Percentiles rank a stretch among this genome's conserved stretches.
Evolutionary conservation across 1,284 basidiomycete genomes (phyloP).

Genomic region (Naganishia liquefaciens): DNA sequence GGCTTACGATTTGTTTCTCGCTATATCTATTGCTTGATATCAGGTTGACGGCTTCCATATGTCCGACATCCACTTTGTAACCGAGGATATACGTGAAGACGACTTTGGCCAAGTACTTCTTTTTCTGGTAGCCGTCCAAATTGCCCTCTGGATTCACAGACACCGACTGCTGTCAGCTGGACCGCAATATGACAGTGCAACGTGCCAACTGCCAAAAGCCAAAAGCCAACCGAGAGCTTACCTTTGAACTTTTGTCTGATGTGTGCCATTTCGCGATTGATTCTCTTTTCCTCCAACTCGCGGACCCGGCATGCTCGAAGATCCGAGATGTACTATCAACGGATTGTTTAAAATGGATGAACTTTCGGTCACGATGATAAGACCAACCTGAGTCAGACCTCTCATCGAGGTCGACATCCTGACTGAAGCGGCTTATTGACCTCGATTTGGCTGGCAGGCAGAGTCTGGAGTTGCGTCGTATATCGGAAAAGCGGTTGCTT

Average conservation of each 20-base stretch:
- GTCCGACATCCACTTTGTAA: slow-evolving; percentile 97
- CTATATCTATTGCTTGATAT: slow-evolving; percentile 95
- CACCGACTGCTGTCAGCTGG: too few species aligned
- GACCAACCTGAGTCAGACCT: slow-evolving; percentile 77
- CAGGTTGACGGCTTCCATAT: slow-evolving; percentile 98
- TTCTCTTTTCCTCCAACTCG: slow-evolving; percentile 76
- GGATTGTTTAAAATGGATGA: background rate
- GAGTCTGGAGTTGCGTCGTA: background rate
- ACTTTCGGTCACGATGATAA: background rate
- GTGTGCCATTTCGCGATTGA: slow-evolving; percentile 99
- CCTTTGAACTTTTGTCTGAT: slow-evolving; percentile 99
- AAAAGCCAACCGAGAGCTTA: slow-evolving; percentile 44
- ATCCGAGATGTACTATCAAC: slow-evolving; percentile 91
- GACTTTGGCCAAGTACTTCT: slow-evolving; percentile 90
- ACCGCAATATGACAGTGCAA: background rate
- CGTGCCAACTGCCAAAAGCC: too few species aligned
- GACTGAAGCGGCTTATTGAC: slow-evolving; percentile 26
- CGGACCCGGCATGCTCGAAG: slow-evolving; percentile 75
- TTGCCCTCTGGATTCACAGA: slow-evolving; percentile 70
- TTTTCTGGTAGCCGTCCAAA: slow-evolving; percentile 97
- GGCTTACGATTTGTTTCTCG: slow-evolving; percentile 95
- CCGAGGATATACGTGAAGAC: slow-evolving; percentile 99
- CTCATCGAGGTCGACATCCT: slow-evolving; percentile 84
- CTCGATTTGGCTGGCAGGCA: background rate
- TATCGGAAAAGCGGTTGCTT: too few species aligned